Base-by-base conservation (phyloP, 2,329 filamentous ascomycete genomes). In the Colletotrichum cordylinicola region DNA sequence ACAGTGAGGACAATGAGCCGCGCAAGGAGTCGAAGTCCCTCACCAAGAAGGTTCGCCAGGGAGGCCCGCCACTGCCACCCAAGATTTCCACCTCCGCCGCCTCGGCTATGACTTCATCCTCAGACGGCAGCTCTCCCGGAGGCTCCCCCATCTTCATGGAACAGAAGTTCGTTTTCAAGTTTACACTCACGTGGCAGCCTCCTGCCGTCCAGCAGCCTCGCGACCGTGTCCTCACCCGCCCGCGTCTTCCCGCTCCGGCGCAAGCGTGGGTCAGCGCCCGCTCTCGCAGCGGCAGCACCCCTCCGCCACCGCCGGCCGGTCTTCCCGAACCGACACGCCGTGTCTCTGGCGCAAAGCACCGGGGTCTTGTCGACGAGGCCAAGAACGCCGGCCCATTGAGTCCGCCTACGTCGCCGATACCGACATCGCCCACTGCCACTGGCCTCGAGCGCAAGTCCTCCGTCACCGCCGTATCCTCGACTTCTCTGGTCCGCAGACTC, bases 111-210 rank as follows among this genome's bases (percentile, higher is more conserved):
- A 83, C 83, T 0, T 81, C 88, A 2, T 83, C 86, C 15, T 88
- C 88, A 4, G 90, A 91, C 69, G 85, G 85, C 16, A 90, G 89
- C 33, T 91, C 90, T 18, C 86, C 87, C n/a, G 88, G 87, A 16
- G 91, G 90, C 10, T 87, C 89, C 2, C 90, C 91, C 1, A 85
- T 89, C 8, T 90, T 85, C 74, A 89, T 91, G 78, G 85, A 90
- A 81, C 85, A 89, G 82, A 87, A 89, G 78, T 95, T 91, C 80
- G 89, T 91, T 75, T 96, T 96, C 87, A 94, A 93, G 77, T 96
- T 96, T 80, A 91, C 93, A 12, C 88, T 96, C 3, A 93, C 94
- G 75, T 93, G 91, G 88, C 88, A 92, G 55, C 85, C 89, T 65
- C 81, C 85, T 8, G 90, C 90, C 29, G 83, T 88, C 24, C 87